phyloP scores from a whole-genome alignment of 768 basidiomycete genomes.

The Panaeolus cyanescens region DNA sequence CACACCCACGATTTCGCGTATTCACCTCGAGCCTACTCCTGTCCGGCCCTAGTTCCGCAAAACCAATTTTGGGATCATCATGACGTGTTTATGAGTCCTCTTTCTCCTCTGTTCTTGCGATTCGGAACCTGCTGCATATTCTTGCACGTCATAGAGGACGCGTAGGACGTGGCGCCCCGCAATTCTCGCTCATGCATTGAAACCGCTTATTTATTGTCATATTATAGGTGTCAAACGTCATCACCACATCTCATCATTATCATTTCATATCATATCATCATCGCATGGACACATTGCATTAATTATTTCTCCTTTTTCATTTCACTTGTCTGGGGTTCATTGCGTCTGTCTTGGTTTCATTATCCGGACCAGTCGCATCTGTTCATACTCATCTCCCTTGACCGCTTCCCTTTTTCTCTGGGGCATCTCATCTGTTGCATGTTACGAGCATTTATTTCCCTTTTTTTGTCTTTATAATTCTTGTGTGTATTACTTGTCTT shows the following conservation, averaged over 20 bases:
- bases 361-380: neutral
- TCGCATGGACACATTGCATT: slow-evolving; percentile 4
- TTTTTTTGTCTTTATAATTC: neutral
- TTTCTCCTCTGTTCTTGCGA: neutral
- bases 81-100: neutral
- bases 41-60: neutral
- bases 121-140: neutral
- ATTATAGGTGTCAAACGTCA: neutral
- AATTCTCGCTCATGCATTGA: neutral
- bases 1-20: slow-evolving; percentile 24
- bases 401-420: neutral
- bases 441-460: neutral
- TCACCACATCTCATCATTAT: neutral
- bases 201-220: slow-evolving; percentile 3
- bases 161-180: neutral
- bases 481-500: no score
- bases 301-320: neutral
- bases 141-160: neutral
- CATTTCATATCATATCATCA: slow-evolving; percentile 1
- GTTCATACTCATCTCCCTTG: neutral
- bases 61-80: slow-evolving; percentile 3
- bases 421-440: neutral
- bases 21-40: slow-evolving; percentile 14
- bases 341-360: neutral
- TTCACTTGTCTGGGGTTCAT: neutral